Evolutionary conservation across 2,329 filamentous ascomycete genomes (phyloP).

Genomic region (Xylaria sp.): DNA sequence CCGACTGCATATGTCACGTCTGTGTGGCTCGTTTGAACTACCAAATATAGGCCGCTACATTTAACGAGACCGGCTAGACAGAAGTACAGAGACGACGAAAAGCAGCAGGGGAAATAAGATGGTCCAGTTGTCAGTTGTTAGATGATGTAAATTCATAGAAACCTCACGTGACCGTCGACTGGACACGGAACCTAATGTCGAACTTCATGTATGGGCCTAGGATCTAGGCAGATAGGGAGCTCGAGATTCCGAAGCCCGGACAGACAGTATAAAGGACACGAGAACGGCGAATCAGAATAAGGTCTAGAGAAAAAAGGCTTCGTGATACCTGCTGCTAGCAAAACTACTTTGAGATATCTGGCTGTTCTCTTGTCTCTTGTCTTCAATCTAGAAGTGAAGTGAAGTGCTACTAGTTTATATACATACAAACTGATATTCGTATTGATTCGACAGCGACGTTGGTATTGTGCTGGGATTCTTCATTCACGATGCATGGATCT

Average conservation of each 20-base stretch:
- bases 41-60: too few relatives aligned
- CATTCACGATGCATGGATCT: too few relatives aligned
- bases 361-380: too few relatives aligned
- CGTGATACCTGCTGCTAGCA: background rate
- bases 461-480: too few relatives aligned
- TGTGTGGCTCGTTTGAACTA: too few relatives aligned
- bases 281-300: background rate
- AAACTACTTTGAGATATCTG: background rate
- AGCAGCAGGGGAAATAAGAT: background rate
- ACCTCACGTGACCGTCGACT: background rate
- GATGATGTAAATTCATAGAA: background rate
- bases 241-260: background rate
- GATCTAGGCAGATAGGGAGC: constrained; percentile 11
- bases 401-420: too few relatives aligned
- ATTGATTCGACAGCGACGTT: too few relatives aligned
- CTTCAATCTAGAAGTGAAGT: too few relatives aligned
- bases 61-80: background rate
- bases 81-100: background rate
- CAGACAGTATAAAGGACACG: background rate
- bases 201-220: constrained; percentile 1
- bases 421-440: too few relatives aligned
- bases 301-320: constrained; percentile 1
- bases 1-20: too few relatives aligned
- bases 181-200: background rate
- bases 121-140: background rate